phyloP scores from a whole-genome alignment of 1,139 yeast genomes.

The Protomyces arabidopsidicola region DNA sequence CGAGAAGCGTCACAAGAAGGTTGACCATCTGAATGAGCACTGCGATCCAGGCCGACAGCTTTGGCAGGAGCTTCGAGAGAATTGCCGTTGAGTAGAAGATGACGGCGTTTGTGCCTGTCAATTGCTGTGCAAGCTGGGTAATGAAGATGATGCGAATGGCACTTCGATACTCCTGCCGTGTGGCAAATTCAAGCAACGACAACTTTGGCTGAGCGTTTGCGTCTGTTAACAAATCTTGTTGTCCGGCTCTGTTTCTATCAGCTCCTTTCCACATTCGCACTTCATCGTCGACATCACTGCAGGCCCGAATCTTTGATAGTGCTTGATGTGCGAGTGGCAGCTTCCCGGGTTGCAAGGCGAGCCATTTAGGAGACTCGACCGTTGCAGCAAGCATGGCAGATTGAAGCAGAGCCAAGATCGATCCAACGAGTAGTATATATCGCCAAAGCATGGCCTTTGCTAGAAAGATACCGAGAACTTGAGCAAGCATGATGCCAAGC shows the following conservation, averaged over 20 bases:
- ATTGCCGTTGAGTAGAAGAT: slow-evolving; percentile 53
- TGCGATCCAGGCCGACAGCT: slow-evolving; percentile 39
- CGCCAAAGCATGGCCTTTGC: slow-evolving; percentile 71
- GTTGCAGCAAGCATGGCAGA: slow-evolving; percentile 47
- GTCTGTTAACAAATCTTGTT: slow-evolving; percentile 7
- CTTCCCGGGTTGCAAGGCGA: slow-evolving; percentile 40
- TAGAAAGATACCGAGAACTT: slow-evolving; percentile 63
- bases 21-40: slow-evolving; percentile 62
- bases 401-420: slow-evolving; percentile 51
- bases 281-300: slow-evolving; percentile 36
- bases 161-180: slow-evolving; percentile 49
- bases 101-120: slow-evolving; percentile 87
- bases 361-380: slow-evolving; percentile 87
- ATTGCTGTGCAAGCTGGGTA: slow-evolving; percentile 79
- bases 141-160: slow-evolving; percentile 67
- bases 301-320: slow-evolving; percentile 40
- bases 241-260: slow-evolving; percentile 1
- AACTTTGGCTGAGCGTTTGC: neutral
- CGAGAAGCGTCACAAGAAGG: slow-evolving; percentile 61
- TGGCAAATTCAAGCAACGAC: slow-evolving; percentile 46
- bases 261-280: slow-evolving; percentile 22
- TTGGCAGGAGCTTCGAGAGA: slow-evolving; percentile 7
- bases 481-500: slow-evolving; percentile 76
- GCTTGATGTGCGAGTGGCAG: slow-evolving; percentile 41
- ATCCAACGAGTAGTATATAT: slow-evolving; percentile 56